Evolutionary conservation across 2,329 filamentous ascomycete genomes (phyloP), one percentile per base, ranked within the genome.

Genomic region (Fusarium albosuccineum): DNA sequence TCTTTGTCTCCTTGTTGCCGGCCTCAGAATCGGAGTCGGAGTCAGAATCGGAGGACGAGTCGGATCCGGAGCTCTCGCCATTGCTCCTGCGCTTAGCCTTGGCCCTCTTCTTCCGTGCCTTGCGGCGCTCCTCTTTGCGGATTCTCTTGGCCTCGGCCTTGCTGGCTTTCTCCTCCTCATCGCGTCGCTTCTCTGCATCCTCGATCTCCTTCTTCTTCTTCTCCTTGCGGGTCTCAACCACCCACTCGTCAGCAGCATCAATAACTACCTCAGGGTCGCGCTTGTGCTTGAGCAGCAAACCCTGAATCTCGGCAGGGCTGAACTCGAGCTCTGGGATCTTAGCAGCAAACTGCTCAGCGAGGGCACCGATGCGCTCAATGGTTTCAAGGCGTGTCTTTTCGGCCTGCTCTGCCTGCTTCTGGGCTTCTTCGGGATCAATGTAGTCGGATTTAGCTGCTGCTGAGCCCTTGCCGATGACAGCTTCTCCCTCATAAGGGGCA

Each of bases 241-340:
- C 79, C 82, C 87, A 89, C 9, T 78, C 77, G 11, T 81, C 82
- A 0, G 81, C 78, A 3, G 76, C 79, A 8, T 77, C 80, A 5
- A 89, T 77, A 0, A 84, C 87, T 1, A 74, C 79, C 36, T 81
- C 77, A 0, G 86, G 83, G 57, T 81, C 76, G 9, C 82, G 81
- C 79, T 89, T 89, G 71, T 88, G 77, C 70, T 82, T 83, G 63
- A 89, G 79, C 49, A 89, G 78, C 57, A 83, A 83, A 6, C 87
- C 87, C 73, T 89, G 87, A 6, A 89, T 81, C 75, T 89, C 86
- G 6, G 87, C 87, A 0, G 87, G 87, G 54, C 84, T 87, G 71
- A 89, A 89, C 72, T 87, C 82, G 42, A 82, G 77, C 29, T 80
- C 79, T 0, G 87, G 87, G n/a, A 89, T 79, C 72, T 78, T 79